These are phyloP conservation scores for Malus hybrid DNA, from an alignment of 331 rosid genomes.

Conservation along the genomic window DNA sequence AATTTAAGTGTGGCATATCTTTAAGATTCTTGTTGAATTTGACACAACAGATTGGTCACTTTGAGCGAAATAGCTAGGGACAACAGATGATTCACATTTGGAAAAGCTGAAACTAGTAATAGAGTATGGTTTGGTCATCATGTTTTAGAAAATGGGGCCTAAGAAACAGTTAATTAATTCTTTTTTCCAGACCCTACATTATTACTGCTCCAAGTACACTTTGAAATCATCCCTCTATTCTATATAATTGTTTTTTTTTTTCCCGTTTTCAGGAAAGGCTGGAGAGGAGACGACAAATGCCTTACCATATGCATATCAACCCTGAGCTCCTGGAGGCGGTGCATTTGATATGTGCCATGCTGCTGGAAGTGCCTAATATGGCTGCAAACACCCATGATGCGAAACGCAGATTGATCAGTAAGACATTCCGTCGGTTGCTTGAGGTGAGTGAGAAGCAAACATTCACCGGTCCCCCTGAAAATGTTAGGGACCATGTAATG, in stretches of 20 bases:
- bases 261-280: conserved; percentile 63
- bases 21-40: too few species aligned
- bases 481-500: conserved; percentile 89
- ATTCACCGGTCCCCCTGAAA: conserved; percentile 91
- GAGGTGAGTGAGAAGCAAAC: conserved; percentile 87
- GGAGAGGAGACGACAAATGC: conserved; percentile 99
- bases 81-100: neutral
- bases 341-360: conserved; percentile 92
- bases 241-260: neutral
- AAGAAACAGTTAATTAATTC: too few species aligned
- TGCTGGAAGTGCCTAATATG: conserved; percentile 92
- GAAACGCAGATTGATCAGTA: conserved; percentile 69
- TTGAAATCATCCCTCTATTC: neutral
- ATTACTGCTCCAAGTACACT: neutral
- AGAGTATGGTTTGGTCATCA: neutral
- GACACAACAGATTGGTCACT: neutral
- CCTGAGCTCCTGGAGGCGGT: conserved; percentile 92
- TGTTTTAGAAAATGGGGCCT: neutral
- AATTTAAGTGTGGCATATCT: neutral
- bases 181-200: neutral
- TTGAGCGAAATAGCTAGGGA: neutral
- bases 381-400: conserved; percentile 86
- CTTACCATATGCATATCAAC: conserved; percentile 98
- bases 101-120: neutral
- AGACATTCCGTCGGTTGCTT: conserved; percentile 67